Evolutionary conservation across 805 yeast species (phyloP), one percentile per base, ranked within the genome.

Genomic region (Saccharomycopsis sp.): DNA sequence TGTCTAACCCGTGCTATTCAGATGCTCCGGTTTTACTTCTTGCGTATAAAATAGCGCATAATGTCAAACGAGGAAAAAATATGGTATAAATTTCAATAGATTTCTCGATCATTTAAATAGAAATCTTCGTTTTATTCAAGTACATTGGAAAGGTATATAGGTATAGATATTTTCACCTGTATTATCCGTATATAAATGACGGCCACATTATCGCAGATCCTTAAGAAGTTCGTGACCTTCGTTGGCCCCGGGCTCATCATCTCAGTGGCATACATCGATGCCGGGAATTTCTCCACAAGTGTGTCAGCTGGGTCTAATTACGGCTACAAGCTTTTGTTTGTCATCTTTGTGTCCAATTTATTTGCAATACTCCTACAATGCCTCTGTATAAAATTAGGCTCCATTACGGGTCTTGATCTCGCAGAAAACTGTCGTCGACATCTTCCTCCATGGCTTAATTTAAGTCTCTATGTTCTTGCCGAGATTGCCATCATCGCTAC

Each of bases 401-500:
- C 96, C 0, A 93, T 89, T 5, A 91, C 97, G 0, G 97, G 97
- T 0, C 74, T 87, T 50, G 96, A 91, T 69, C 74, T 91, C 54
- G 92, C 97, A 2, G 87, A 90, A 64, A 88, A 87, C 69, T 91
- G 97, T 71, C 78, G 90, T 47, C 73, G 76, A 58, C 83, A 86
- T 66, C 75, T 91, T 34, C 91, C 94, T 0, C 70, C 70, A 23
- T 83, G 86, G 83, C 69, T 88, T 65, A 88, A 89, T 66, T 62
- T 82, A 41, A 63, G 78, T 2, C 70, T 90, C 2, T 91, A 90
- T 71, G 68, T 84, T 19, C 78, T 88, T 67, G 92, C 96, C 0
- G 97, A 91, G 67, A 72, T 87, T 59, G 96, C 97, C 5, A 91
- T 91, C 60, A 85, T 91, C 44, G 92, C 96, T n/a, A 92, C 97